These are phyloP conservation scores for Coprinopsis marcescibilis DNA, from an alignment of 768 basidiomycete genomes.

Conservation along the genomic window DNA sequence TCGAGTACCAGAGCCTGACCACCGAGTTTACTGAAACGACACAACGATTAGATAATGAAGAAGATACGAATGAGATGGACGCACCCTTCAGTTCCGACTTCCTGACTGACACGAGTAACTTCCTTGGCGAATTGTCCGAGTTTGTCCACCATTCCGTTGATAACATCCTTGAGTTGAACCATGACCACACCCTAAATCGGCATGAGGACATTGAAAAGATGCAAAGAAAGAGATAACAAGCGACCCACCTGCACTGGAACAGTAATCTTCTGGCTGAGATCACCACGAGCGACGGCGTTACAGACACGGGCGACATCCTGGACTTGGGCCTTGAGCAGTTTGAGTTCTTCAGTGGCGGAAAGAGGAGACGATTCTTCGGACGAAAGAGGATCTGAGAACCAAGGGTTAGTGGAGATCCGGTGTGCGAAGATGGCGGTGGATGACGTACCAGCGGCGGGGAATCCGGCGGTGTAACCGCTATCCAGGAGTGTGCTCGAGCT, in stretches of 20 bases:
- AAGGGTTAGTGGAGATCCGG: slow-evolving; percentile 41
- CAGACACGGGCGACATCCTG: slow-evolving; percentile 74
- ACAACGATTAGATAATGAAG: not conserved
- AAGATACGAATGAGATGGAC: slow-evolving; percentile 10
- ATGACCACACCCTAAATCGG: slow-evolving; percentile 47
- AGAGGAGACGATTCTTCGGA: slow-evolving; percentile 29
- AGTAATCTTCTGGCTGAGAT: slow-evolving; percentile 67
- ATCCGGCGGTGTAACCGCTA: not conserved
- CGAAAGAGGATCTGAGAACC: slow-evolving; percentile 37
- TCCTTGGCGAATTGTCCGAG: slow-evolving; percentile 88
- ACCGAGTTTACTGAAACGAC: slow-evolving; percentile 61
- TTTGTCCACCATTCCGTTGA: slow-evolving; percentile 58
- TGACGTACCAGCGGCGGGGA: not conserved
- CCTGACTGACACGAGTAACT: slow-evolving; percentile 79
- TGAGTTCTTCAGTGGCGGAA: slow-evolving; percentile 67
- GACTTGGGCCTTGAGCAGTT: slow-evolving; percentile 73
- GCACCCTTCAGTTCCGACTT: slow-evolving; percentile 78
- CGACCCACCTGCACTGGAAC: slow-evolving; percentile 50
- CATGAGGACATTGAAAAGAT: not conserved
- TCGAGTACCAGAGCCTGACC: slow-evolving; percentile 83
- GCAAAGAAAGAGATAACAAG: not conserved
- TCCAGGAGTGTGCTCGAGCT: not conserved
- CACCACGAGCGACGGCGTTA: slow-evolving; percentile 68
- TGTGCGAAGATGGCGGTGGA: not conserved
- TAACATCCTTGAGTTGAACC: slow-evolving; percentile 70